phyloP scores from a whole-genome alignment of 1,284 basidiomycete species.

The Heterobasidion occidentale region DNA sequence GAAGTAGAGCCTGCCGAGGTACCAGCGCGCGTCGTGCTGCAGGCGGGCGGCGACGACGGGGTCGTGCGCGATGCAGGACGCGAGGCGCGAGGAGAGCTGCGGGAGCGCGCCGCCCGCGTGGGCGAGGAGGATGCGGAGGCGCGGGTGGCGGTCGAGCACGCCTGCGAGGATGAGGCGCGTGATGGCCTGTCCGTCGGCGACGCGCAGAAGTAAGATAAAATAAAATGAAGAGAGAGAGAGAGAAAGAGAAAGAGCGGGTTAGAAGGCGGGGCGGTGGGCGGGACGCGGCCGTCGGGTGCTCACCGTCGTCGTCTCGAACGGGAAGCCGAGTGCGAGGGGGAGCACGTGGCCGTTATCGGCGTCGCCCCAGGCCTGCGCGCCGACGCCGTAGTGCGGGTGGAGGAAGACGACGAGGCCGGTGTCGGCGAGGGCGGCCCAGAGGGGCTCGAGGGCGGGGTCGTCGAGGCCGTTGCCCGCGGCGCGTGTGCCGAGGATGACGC shows the following conservation, averaged over 20 bases:
- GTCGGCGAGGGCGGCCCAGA: slow-evolving; percentile 68
- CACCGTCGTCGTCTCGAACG: slow-evolving; percentile 82
- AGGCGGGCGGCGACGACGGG: slow-evolving; percentile 67
- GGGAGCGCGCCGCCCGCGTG: slow-evolving; percentile 82
- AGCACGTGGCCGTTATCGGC: slow-evolving; percentile 80
- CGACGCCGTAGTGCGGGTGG: slow-evolving; percentile 79
- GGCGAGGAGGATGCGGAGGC: slow-evolving; percentile 68
- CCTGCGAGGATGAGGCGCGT: slow-evolving; percentile 78
- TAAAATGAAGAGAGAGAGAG: neutral
- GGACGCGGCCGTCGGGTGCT: slow-evolving; percentile 17
- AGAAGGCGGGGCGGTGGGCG: neutral
- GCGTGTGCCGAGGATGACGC: slow-evolving; percentile 75
- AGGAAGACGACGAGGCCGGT: slow-evolving; percentile 69
- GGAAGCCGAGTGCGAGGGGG: slow-evolving; percentile 80
- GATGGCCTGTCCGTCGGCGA: slow-evolving; percentile 41
- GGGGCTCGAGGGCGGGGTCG: slow-evolving; percentile 65
- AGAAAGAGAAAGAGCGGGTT: neutral
- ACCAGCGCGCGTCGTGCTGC: slow-evolving; percentile 76
- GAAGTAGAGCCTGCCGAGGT: slow-evolving; percentile 72
- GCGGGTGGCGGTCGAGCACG: slow-evolving; percentile 69
- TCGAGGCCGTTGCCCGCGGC: slow-evolving; percentile 77
- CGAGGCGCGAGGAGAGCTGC: slow-evolving; percentile 72
- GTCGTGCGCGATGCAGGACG: slow-evolving; percentile 80
- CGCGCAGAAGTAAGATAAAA: neutral
- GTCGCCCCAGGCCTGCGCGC: slow-evolving; percentile 59